Base-by-base conservation (phyloP, 1,284 basidiomycete genomes). In the Fomitopsis palustris region DNA sequence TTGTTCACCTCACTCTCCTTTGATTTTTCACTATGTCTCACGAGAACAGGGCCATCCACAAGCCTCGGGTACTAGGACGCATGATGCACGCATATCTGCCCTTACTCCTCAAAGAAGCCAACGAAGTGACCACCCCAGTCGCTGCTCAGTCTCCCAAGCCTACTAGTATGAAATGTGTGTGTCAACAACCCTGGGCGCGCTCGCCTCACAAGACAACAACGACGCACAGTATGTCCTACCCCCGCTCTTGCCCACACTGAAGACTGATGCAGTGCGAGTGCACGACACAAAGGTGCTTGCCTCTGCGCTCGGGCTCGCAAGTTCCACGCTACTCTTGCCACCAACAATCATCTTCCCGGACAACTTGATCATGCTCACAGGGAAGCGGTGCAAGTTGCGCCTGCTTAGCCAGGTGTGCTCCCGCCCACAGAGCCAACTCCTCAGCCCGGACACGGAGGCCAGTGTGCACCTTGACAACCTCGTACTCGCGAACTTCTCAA, bases 261-360 rank as follows among this genome's bases (percentile, higher is more conserved):
- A 79, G 65, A 73, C 76, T 9, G 78, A 77, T 39, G 75, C 78
- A 23, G 76, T 75, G 57, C 72, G 81, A 55, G 77, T 79, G 55
- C 74, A 77, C 29, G 80, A 85, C 64, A 82, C 79, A 12, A 77
- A 76, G 62, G 82, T 83, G 41, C 68, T 85, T 58, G 77, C 82
- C 2, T 77, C 77, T 55, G 84, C 81, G 0, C 73, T 85, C n/a
- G 84, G 84, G 12, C 69, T 87, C 17, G 63, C 61, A 12, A 70
- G 63, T 35, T 69, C 74, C 1, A 56, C 62, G 8, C 61, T 65
- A 2, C 59, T 63, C 77, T 81, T 77, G 16, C 86, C 83, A 31
- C 83, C 81, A 64, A 80, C 80, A 17, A 87, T 86, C 7, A 66
- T 88, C 59, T 87, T 84, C 66, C 87, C 87, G 4, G 88, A 90